Conservation (phyloP, 768 basidiomycete species). For the Hygrocybe punicea region DNA sequence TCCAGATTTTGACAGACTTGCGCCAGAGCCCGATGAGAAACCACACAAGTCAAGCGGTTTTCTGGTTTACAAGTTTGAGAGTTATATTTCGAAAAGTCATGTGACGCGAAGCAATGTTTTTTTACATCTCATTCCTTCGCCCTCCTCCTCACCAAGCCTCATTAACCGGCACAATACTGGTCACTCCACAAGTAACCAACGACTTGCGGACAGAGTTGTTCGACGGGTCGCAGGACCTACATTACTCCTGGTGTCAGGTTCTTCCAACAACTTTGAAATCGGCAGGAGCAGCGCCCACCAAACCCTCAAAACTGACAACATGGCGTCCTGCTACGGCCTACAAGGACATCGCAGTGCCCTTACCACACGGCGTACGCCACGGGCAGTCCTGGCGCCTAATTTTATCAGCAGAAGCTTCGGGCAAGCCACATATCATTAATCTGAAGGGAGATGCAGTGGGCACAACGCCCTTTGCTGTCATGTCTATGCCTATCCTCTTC, state of each 20-base stretch:
- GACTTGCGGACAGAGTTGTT: constrained; percentile 81
- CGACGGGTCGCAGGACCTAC: constrained; percentile 56
- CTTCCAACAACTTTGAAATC: background rate
- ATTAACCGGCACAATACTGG: constrained; percentile 44
- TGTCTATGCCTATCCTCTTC: constrained; percentile 63
- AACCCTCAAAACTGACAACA: constrained; percentile 65
- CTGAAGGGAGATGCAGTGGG: constrained; percentile 45
- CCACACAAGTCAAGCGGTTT: too few relatives aligned
- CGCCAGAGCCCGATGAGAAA: too few relatives aligned
- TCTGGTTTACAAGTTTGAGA: too few relatives aligned
- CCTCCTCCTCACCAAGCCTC: constrained; percentile 65
- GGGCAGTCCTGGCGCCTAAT: constrained; percentile 67
- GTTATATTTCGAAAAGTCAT: too few relatives aligned
- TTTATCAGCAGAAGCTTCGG: constrained; percentile 40
- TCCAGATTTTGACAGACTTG: too few relatives aligned
- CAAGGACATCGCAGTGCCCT: constrained; percentile 66
- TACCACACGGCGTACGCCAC: constrained; percentile 50
- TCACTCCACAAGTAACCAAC: constrained; percentile 86
- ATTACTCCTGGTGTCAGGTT: constrained; percentile 57
- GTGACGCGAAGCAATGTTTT: too few relatives aligned
- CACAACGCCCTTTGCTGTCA: constrained; percentile 52
- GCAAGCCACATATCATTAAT: constrained; percentile 35
- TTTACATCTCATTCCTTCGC: constrained; percentile 85
- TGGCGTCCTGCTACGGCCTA: constrained; percentile 69
- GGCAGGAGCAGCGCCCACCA: constrained; percentile 12